phyloP scores from a whole-genome alignment of 768 basidiomycete species.

The Leccinum ochraceum region DNA sequence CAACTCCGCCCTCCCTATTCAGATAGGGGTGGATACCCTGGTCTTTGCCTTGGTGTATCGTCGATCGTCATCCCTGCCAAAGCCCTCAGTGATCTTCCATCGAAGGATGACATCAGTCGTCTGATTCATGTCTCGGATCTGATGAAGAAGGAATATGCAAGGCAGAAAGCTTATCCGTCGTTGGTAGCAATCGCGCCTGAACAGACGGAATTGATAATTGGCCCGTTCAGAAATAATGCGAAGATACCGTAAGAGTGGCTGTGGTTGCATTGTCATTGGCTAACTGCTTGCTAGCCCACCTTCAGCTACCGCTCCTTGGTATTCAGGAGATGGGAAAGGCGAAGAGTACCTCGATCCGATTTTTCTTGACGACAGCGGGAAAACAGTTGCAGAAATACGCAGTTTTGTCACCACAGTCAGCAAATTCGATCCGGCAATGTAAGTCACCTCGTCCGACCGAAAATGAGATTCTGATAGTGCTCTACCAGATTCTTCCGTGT shows the following conservation, averaged over 20 bases:
- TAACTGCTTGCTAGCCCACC: background rate
- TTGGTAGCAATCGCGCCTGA: background rate
- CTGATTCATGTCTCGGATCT: background rate
- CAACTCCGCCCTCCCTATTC: conserved; percentile 2
- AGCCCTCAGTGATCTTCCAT: background rate
- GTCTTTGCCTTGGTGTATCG: background rate
- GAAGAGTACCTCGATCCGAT: conserved; percentile 2
- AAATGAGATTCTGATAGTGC: too few species aligned
- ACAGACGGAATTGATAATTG: background rate
- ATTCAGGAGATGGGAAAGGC: conserved; percentile 1
- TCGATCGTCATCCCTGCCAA: background rate
- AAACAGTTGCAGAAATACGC: background rate
- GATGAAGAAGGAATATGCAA: conserved; percentile 2
- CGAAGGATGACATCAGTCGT: background rate
- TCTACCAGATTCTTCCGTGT: conserved; percentile 3
- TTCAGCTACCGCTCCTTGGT: background rate
- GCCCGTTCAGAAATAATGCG: background rate
- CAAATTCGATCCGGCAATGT: conserved; percentile 2
- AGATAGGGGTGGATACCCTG: background rate
- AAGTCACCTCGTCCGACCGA: background rate
- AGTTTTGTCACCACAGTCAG: background rate
- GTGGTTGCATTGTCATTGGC: background rate
- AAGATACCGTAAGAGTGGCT: background rate
- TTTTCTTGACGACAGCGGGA: background rate
- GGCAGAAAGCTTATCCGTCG: background rate